These are phyloP conservation scores for Elsinoe necatrix DNA, from an alignment of 2,329 filamentous ascomycete species.

Conservation along the genomic window DNA sequence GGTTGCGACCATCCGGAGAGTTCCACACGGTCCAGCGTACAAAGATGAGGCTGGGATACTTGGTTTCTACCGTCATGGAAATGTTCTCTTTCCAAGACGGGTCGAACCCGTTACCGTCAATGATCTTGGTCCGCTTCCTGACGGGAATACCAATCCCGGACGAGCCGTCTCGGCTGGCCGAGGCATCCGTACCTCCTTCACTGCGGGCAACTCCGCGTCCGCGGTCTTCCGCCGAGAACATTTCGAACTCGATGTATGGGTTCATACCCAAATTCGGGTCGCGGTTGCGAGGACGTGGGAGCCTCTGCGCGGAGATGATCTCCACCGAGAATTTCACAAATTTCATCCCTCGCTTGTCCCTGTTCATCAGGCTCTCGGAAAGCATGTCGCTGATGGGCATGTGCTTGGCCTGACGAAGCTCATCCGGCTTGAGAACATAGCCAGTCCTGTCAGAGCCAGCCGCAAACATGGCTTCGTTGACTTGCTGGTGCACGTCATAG, in stretches of 20 bases:
- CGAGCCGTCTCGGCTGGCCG: constrained; percentile 50
- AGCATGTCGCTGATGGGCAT: constrained; percentile 48
- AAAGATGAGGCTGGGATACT: constrained; percentile 87
- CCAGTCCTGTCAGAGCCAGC: constrained; percentile 78
- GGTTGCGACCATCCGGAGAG: constrained; percentile 66
- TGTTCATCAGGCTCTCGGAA: constrained; percentile 43
- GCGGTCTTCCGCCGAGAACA: constrained; percentile 90
- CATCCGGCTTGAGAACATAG: constrained; percentile 86
- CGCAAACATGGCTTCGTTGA: constrained; percentile 97
- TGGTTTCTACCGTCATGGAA: constrained; percentile 78
- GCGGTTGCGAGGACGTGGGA: constrained; percentile 71
- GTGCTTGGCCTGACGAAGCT: constrained; percentile 60
- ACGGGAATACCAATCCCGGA: constrained; percentile 64
- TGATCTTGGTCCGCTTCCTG: constrained; percentile 69
- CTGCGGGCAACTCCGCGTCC: constrained; percentile 61
- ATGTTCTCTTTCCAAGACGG: constrained; percentile 76
- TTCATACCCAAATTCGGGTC: constrained; percentile 70
- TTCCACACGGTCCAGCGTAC: constrained; percentile 89
- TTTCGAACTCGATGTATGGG: constrained; percentile 89
- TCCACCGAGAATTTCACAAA: constrained; percentile 78
- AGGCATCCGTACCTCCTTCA: constrained; percentile 57
- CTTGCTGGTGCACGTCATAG: constrained; percentile 87
- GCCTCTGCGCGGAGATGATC: constrained; percentile 86
- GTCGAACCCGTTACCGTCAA: constrained; percentile 86
- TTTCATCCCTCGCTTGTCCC: constrained; percentile 63